phyloP scores from a whole-genome alignment of 1,139 yeast genomes.

The Saccharomycopsis phalli region DNA sequence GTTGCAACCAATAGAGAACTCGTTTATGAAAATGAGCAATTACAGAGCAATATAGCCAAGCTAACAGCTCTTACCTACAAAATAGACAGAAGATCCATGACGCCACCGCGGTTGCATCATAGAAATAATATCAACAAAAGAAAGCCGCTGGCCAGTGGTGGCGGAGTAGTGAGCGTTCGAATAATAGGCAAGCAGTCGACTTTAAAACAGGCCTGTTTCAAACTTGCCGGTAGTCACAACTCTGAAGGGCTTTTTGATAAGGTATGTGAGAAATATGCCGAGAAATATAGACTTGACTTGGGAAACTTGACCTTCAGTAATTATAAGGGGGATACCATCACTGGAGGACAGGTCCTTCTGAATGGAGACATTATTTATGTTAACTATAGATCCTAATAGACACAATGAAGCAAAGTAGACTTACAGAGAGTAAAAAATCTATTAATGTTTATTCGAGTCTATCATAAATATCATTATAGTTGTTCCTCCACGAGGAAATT shows the following conservation, averaged over 20 bases:
- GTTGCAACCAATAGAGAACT: background rate
- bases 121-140: too few species aligned
- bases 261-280: conserved; percentile 13
- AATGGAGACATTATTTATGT: conserved; percentile 20
- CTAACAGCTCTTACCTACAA: background rate
- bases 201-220: conserved; percentile 17
- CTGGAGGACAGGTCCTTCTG: conserved; percentile 1
- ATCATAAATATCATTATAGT: background rate
- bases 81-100: background rate
- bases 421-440: background rate
- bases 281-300: conserved; percentile 8
- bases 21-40: background rate
- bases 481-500: conserved; percentile 12
- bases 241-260: conserved; percentile 8
- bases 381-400: conserved; percentile 5
- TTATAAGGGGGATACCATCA: conserved; percentile 13
- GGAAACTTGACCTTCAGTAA: conserved; percentile 10
- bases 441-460: background rate
- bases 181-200: conserved; percentile 15
- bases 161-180: conserved; percentile 8
- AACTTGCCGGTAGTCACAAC: conserved; percentile 4
- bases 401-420: background rate
- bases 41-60: conserved; percentile 4
- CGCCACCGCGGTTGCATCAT: background rate
- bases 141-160: background rate